phyloP scores from a whole-genome alignment of 208 protist genomes.

The Trypanosoma lewisi region DNA sequence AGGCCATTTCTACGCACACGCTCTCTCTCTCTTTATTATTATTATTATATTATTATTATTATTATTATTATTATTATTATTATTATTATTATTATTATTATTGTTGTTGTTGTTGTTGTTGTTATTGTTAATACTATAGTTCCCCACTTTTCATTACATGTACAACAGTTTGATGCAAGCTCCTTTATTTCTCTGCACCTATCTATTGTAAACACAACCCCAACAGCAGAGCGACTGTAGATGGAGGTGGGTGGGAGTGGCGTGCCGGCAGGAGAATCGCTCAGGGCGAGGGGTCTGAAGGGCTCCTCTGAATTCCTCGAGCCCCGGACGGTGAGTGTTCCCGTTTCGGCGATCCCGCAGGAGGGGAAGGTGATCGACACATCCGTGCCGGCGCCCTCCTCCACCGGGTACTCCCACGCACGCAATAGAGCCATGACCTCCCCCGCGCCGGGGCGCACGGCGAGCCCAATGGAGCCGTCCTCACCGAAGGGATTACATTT shows the following conservation, averaged over 20 bases:
- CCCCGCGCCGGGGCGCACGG: neutral
- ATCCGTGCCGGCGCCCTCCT: neutral
- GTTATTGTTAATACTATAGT: too few relatives aligned
- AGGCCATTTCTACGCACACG: too few relatives aligned
- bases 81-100: too few relatives aligned
- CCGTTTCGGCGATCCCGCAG: neutral
- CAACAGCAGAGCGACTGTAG: neutral
- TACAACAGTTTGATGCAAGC: neutral
- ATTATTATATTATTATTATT: too few relatives aligned
- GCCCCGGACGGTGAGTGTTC: neutral
- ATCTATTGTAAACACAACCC: neutral
- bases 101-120: too few relatives aligned
- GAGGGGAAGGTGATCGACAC: conserved; percentile 27
- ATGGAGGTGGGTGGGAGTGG: conserved; percentile 7
- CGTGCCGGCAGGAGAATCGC: neutral
- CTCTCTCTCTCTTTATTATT: too few relatives aligned
- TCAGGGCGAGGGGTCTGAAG: neutral
- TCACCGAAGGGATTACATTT: neutral
- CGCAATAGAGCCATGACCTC: neutral
- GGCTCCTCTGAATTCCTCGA: conserved; percentile 2
- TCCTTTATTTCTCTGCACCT: neutral
- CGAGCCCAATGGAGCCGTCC: neutral
- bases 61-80: too few relatives aligned
- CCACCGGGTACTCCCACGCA: neutral
- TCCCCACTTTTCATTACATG: neutral